Base-by-base conservation (phyloP, 768 basidiomycete species). In the Pisolithus orientalis region DNA sequence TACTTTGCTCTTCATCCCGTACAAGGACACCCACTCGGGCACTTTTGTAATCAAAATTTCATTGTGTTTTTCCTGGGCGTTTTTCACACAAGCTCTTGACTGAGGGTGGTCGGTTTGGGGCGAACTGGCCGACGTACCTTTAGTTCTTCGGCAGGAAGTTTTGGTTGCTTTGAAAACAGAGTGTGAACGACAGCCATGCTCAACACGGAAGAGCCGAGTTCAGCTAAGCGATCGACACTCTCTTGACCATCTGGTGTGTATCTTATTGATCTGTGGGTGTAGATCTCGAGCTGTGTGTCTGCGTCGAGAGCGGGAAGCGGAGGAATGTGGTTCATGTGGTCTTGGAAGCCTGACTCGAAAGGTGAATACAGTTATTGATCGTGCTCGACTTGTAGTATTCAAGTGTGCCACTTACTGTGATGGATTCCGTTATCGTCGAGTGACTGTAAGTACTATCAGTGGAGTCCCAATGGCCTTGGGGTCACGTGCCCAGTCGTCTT, bases 271-370 rank as follows among this genome's bases (percentile, higher is more conserved):
- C 62, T 64, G 49, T 84, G 81, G 0, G 77, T 80, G 64, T 73
- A 80, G 47, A 85, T 74, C 57, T 84, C 82, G 50, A 86, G 75
- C 45, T 81, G 63, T 44, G 83, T 65, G 53, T 83, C 77, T 8
- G 78, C 81, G 11, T 78, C 74, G 57, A 85, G 79, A 56, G 71
- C 64, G 1, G 84, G 84, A 5, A 84, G 71, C 7, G 76, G 67
- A 0, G 82, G 81, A 27, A 67, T 55, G 51, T 47, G 57, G 57
- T 57, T 67, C 67, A 69, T 69, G 55, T 37, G 28, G 21, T 39
- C 31, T 48, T 52, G 38, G 44, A 37, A 44, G 56, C 37, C 53
- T 17, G 34, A 5, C 5, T 14, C 10, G 31, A 13, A 34, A 13
- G 13, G 4, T 14, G 13, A 0, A 34, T 42, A n/a, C 17, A 8